Evolutionary conservation across 805 yeast species (phyloP).

Genomic region (Diddensiella caesifluorescens): DNA sequence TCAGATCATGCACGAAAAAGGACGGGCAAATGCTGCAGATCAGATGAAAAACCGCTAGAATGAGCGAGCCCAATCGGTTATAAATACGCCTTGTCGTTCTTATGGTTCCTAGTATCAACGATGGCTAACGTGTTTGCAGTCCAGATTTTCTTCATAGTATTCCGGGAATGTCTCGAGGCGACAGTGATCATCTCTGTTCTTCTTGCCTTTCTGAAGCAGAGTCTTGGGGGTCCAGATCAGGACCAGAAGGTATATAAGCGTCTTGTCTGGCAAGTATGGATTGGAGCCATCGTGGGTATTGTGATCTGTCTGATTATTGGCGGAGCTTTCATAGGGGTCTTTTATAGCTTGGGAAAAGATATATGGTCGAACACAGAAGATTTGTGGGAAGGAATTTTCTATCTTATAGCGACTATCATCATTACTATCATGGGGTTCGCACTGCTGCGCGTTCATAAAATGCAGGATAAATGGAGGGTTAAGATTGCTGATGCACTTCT

Average conservation of each 20-base stretch:
- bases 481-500: conserved; percentile 81
- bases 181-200: conserved; percentile 82
- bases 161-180: conserved; percentile 92
- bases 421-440: conserved; percentile 93
- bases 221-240: conserved; percentile 50
- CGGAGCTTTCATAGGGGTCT: conserved; percentile 88
- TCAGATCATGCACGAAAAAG: too few species aligned
- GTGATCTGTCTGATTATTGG: conserved; percentile 76
- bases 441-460: conserved; percentile 88
- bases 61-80: too few species aligned
- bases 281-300: conserved; percentile 69
- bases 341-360: conserved; percentile 72
- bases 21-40: too few species aligned
- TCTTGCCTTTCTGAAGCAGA: conserved; percentile 83
- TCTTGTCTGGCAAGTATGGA: conserved; percentile 74
- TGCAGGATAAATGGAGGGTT: conserved; percentile 94
- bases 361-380: conserved; percentile 90
- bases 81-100: too few species aligned
- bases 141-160: conserved; percentile 75
- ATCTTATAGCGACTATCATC: conserved; percentile 79
- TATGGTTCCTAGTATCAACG: not conserved
- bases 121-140: conserved; percentile 53
- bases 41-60: too few species aligned
- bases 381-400: conserved; percentile 93
- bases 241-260: conserved; percentile 47